A percentile compares a stretch with the other conserved stretches of the same genome.
phyloP scores from a whole-genome alignment of 768 basidiomycete genomes.

The Trametes punicea region DNA sequence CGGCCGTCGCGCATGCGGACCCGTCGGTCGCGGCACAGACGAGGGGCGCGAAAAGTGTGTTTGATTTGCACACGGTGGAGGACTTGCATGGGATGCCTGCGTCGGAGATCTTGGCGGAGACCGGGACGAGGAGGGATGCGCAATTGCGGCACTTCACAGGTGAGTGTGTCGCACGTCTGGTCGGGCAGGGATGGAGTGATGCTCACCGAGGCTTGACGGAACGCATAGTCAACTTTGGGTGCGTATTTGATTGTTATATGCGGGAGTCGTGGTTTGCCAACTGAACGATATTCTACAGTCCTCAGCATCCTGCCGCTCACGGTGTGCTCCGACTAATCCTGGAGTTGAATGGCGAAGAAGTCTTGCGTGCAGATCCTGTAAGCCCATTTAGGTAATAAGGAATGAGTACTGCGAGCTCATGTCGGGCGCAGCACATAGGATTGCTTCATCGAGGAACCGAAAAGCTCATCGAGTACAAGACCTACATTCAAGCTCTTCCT shows the following conservation, averaged over 20 bases:
- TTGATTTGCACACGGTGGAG: slow-evolving; percentile 75
- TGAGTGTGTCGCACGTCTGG: slow-evolving; percentile 33
- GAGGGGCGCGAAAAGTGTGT: slow-evolving; percentile 42
- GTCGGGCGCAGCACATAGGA: slow-evolving; percentile 74
- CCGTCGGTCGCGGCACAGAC: slow-evolving; percentile 26
- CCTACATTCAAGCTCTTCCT: slow-evolving; percentile 93
- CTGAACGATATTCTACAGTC: slow-evolving; percentile 41
- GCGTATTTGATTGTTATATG: slow-evolving; percentile 20
- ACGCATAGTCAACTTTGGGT: slow-evolving; percentile 86
- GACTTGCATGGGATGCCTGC: slow-evolving; percentile 81
- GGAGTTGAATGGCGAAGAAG: slow-evolving; percentile 96
- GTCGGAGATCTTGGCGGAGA: slow-evolving; percentile 76
- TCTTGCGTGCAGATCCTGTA: slow-evolving; percentile 82
- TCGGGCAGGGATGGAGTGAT: background rate
- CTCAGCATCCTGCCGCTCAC: slow-evolving; percentile 98
- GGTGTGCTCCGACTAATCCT: slow-evolving; percentile 97
- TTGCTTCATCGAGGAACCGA: slow-evolving; percentile 97
- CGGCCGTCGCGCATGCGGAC: slow-evolving; percentile 33
- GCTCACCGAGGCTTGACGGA: background rate
- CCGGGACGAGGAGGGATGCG: slow-evolving; percentile 63
- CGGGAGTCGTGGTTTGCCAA: background rate
- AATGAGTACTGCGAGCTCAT: background rate
- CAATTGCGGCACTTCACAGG: slow-evolving; percentile 94
- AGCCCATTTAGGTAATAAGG: slow-evolving; percentile 24
- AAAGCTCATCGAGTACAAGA: slow-evolving; percentile 99